Evolutionary conservation across 192 early-diverging fungal species (phyloP).

Genomic region (Dissophora globulifera): DNA sequence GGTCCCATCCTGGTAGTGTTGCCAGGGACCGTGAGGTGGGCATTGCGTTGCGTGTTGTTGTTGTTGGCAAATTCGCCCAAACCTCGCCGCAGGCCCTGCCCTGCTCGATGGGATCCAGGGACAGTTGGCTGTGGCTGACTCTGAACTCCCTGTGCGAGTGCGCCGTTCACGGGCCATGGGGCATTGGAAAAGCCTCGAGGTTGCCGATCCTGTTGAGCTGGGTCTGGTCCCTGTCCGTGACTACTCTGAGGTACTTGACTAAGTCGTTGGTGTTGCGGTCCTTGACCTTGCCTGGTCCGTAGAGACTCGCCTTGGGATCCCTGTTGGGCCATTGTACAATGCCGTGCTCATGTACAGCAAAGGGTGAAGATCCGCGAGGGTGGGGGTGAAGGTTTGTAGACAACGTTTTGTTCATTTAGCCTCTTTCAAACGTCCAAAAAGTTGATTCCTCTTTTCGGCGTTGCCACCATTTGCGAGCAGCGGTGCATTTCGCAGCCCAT

Average conservation of each 20-base stretch:
- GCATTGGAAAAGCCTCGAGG: not conserved
- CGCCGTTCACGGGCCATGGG: slow-evolving; percentile 2
- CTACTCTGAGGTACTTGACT: slow-evolving; percentile 1
- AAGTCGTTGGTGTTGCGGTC: not conserved
- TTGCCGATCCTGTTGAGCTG: not conserved
- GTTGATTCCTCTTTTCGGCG: not conserved
- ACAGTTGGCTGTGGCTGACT: not conserved
- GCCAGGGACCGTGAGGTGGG: not conserved
- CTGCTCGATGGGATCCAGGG: not conserved
- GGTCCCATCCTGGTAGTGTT: not conserved
- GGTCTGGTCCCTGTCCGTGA: slow-evolving; percentile 12
- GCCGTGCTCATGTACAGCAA: slow-evolving; percentile 6
- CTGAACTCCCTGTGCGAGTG: slow-evolving; percentile 3
- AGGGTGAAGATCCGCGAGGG: not conserved
- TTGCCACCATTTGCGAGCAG: slow-evolving; percentile 16
- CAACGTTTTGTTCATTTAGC: no score
- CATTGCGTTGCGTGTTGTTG: slow-evolving; percentile 2
- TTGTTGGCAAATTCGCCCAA: not conserved
- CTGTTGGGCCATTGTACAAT: slow-evolving; percentile 12
- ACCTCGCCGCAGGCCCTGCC: slow-evolving; percentile 2
- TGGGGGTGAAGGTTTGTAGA: no score
- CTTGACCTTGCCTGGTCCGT: slow-evolving; percentile 1
- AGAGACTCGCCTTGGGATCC: slow-evolving; percentile 1
- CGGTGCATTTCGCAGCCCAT: no score
- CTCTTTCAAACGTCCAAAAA: not conserved